These are phyloP conservation scores for Mucor piriformis DNA, from an alignment of 371 early-diverging fungal species.

Conservation along the genomic window DNA sequence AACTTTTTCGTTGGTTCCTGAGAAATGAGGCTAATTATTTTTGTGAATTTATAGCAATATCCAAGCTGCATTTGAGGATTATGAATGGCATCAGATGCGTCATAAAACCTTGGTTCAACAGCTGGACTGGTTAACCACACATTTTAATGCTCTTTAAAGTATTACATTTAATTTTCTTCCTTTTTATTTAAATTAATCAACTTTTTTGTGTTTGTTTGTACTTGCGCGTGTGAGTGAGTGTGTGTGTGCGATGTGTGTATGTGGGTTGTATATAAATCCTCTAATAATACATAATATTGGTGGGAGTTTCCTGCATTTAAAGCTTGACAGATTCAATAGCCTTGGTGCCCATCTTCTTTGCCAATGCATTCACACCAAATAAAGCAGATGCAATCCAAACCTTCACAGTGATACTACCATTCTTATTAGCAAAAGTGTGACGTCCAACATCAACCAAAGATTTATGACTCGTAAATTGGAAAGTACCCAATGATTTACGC, in stretches of 20 bases:
- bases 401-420: slow-evolving; percentile 58
- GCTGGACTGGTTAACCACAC: slow-evolving; percentile 45
- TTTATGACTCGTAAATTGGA: slow-evolving; percentile 54
- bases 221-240: background rate
- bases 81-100: slow-evolving; percentile 42
- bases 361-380: slow-evolving; percentile 53
- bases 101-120: slow-evolving; percentile 47
- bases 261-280: background rate
- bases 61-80: slow-evolving; percentile 39
- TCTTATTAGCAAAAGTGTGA: slow-evolving; percentile 55
- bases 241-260: background rate
- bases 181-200: background rate
- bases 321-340: slow-evolving; percentile 34
- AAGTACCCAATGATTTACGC: slow-evolving; percentile 55
- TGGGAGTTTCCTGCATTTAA: slow-evolving; percentile 1
- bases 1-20: background rate
- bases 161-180: background rate
- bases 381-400: slow-evolving; percentile 56
- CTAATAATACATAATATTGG: slow-evolving; percentile 4
- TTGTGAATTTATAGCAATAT: slow-evolving; percentile 23
- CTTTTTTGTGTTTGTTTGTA: background rate
- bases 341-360: slow-evolving; percentile 38
- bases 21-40: background rate
- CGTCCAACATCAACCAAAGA: slow-evolving; percentile 55
- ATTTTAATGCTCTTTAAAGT: slow-evolving; percentile 24